Conservation (phyloP, 1,284 basidiomycete genomes). For the Ceratobasidium sp. region DNA sequence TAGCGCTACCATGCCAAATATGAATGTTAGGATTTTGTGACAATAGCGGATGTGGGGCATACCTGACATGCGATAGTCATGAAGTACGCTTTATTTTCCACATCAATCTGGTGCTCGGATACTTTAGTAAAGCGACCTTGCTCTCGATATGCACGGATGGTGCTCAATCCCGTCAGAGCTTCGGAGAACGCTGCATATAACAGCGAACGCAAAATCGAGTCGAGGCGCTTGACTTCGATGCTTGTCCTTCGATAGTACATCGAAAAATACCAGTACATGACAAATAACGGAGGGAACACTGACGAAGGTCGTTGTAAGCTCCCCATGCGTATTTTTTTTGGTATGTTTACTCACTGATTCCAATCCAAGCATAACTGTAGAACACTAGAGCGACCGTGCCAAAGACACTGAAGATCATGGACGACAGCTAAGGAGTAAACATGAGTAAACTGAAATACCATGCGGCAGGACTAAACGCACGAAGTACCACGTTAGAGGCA, state of each 20-base stretch:
- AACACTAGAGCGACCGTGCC: slow-evolving; percentile 68
- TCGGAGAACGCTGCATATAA: slow-evolving; percentile 69
- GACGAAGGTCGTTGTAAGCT: slow-evolving; percentile 44
- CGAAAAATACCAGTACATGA: slow-evolving; percentile 50
- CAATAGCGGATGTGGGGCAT: slow-evolving; percentile 59
- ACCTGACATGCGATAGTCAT: slow-evolving; percentile 73
- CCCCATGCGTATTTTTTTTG: not conserved
- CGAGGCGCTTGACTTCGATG: slow-evolving; percentile 73
- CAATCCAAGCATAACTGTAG: slow-evolving; percentile 68
- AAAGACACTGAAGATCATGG: slow-evolving; percentile 57
- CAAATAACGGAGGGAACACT: slow-evolving; percentile 53
- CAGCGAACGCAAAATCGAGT: slow-evolving; percentile 69
- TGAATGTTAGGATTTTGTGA: too few species aligned
- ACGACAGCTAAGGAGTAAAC: slow-evolving; percentile 52
- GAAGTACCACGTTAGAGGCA: slow-evolving; percentile 46
- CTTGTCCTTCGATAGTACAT: slow-evolving; percentile 64
- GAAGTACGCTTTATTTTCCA: slow-evolving; percentile 80
- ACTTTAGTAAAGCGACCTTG: slow-evolving; percentile 49
- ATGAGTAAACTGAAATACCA: not conserved
- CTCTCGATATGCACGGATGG: slow-evolving; percentile 68
- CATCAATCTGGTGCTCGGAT: slow-evolving; percentile 58
- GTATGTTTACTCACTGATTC: slow-evolving; percentile 47
- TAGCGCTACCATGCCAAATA: slow-evolving; percentile 46
- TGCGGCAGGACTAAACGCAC: slow-evolving; percentile 43
- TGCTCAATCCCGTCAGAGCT: slow-evolving; percentile 67